A percentile compares a stretch with the other conserved stretches of the same genome.
These are phyloP conservation scores for Mariannaea elegans DNA, from an alignment of 2,329 filamentous ascomycete genomes.

Conservation along the genomic window DNA sequence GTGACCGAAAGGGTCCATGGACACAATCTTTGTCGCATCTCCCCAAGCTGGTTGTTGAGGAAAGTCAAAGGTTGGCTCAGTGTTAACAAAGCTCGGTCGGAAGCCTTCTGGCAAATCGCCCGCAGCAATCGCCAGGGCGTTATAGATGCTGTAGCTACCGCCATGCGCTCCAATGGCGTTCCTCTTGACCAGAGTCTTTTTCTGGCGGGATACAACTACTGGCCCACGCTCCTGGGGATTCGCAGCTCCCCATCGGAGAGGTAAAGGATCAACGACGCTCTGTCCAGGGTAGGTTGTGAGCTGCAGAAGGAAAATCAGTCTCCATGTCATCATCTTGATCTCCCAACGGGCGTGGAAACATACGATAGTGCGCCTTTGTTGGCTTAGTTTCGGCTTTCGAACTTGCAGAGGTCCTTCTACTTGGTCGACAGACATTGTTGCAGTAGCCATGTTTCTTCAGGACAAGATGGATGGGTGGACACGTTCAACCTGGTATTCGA, in stretches of 20 bases:
- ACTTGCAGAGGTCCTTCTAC: too few relatives aligned
- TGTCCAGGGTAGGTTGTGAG: conserved; percentile 38
- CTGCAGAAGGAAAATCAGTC: too few relatives aligned
- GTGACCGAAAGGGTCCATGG: conserved; percentile 35
- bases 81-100: conserved; percentile 28
- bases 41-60: conserved; percentile 23
- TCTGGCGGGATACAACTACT: conserved; percentile 32
- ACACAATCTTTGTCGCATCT: conserved; percentile 28
- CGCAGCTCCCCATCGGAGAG: conserved; percentile 32
- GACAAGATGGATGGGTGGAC: too few relatives aligned
- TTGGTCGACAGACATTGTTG: too few relatives aligned
- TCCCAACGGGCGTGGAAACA: too few relatives aligned
- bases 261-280: conserved; percentile 34
- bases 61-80: too few relatives aligned
- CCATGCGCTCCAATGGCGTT: conserved; percentile 38
- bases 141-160: conserved; percentile 31
- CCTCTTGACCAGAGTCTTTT: conserved; percentile 30
- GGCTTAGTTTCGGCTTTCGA: too few relatives aligned
- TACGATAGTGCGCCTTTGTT: too few relatives aligned
- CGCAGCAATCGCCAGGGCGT: conserved; percentile 28
- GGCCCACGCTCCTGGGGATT: conserved; percentile 31
- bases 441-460: too few relatives aligned
- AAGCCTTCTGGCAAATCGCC: conserved; percentile 26
- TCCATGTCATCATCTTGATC: too few relatives aligned
- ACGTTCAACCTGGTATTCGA: too few relatives aligned